phyloP scores from a whole-genome alignment of 495 filamentous ascomycete species.

The Annulohypoxylon stygium region DNA sequence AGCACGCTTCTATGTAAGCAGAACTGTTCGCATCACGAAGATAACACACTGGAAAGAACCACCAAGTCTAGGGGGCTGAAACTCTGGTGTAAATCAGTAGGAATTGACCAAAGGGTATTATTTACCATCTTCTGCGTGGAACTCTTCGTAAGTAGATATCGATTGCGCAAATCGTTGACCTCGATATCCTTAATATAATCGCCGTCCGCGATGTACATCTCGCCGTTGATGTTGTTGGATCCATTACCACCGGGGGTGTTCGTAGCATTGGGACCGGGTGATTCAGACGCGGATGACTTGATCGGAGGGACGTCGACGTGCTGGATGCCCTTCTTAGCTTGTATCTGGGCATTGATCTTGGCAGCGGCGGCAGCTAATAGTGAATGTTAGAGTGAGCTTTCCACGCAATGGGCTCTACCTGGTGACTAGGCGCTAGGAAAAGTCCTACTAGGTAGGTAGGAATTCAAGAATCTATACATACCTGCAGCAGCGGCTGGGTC shows the following conservation, averaged over 20 bases:
- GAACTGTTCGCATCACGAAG: conserved; percentile 73
- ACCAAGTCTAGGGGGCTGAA: conserved; percentile 55
- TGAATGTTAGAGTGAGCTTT: conserved; percentile 36
- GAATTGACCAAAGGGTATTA: conserved; percentile 73
- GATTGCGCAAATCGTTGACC: conserved; percentile 97
- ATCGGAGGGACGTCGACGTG: conserved; percentile 95
- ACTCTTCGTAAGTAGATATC: conserved; percentile 97
- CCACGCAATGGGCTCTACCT: not conserved
- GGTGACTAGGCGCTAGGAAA: not conserved
- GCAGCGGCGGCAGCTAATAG: conserved; percentile 87
- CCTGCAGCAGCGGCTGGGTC: conserved; percentile 92
- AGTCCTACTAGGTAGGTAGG: not conserved
- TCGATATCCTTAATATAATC: conserved; percentile 99
- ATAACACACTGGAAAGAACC: conserved; percentile 55
- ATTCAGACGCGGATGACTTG: conserved; percentile 61
- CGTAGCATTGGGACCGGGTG: conserved; percentile 34
- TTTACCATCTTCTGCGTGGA: conserved; percentile 99
- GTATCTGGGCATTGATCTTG: conserved; percentile 91
- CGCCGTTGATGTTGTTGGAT: conserved; percentile 75
- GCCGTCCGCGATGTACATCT: conserved; percentile 93
- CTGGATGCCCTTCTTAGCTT: conserved; percentile 92
- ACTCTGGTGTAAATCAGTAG: conserved; percentile 83
- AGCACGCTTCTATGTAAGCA: conserved; percentile 86
- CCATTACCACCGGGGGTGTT: conserved; percentile 57
- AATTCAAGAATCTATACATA: conserved; percentile 54